Conservation (phyloP, 768 basidiomycete genomes). For the Tylopilus sp. region DNA sequence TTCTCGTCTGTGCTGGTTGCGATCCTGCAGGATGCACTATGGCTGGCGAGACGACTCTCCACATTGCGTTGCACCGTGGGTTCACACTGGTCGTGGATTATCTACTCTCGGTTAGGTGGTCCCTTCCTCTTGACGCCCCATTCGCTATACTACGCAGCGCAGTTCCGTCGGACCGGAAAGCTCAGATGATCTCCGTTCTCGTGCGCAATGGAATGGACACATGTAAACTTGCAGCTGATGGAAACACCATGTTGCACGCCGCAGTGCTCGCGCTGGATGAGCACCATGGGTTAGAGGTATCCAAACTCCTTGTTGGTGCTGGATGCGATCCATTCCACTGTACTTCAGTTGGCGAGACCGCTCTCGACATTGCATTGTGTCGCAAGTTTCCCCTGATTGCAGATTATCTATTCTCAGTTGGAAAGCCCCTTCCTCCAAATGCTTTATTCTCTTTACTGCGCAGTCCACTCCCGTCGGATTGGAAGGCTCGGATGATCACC, state of each 20-base stretch:
- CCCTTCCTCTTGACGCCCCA: neutral
- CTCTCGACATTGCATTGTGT: slow-evolving; percentile 8
- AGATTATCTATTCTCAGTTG: neutral
- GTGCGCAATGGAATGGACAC: neutral
- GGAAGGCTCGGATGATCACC: too few relatives aligned
- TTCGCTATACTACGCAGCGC: neutral
- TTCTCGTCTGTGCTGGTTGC: neutral
- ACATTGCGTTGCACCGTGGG: too few relatives aligned
- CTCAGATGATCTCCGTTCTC: neutral
- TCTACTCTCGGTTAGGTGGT: neutral
- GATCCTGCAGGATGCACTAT: neutral
- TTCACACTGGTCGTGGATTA: too few relatives aligned
- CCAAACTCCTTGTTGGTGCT: neutral
- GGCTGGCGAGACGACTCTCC: neutral
- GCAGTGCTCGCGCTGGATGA: neutral
- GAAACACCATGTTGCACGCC: neutral
- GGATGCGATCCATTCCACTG: slow-evolving; percentile 2
- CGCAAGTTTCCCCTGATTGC: neutral
- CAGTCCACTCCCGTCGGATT: too few relatives aligned
- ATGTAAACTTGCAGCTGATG: neutral
- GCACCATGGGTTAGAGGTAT: neutral
- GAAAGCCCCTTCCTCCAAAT: too few relatives aligned
- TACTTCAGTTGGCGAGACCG: neutral
- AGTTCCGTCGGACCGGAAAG: neutral
- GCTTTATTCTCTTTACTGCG: too few relatives aligned